phyloP scores from a whole-genome alignment of 371 early-diverging fungal species.

The Blakeslea trispora region DNA sequence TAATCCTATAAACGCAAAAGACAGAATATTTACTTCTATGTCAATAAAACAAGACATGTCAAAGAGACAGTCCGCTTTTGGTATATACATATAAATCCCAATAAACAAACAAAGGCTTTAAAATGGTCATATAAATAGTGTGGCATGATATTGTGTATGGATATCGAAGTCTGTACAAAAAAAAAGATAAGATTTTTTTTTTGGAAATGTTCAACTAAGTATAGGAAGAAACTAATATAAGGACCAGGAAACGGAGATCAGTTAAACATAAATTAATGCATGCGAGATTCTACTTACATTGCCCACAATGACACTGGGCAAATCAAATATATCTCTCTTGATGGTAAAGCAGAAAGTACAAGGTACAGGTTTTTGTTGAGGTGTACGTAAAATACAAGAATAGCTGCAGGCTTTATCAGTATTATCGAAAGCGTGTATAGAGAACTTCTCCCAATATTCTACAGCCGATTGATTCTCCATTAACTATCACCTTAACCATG shows the following conservation, averaged over 20 bases:
- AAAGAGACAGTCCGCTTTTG: no score
- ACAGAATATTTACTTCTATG: no score
- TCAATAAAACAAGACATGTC: no score
- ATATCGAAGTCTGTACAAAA: no score
- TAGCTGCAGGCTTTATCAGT: conserved; percentile 76
- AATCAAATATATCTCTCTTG: conserved; percentile 91
- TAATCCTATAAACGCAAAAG: no score
- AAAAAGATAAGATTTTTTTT: no score
- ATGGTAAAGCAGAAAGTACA: conserved; percentile 94
- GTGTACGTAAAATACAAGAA: conserved; percentile 72
- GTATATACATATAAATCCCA: no score
- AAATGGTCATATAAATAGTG: no score
- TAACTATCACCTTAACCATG: conserved; percentile 51
- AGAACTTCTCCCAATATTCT: conserved; percentile 92
- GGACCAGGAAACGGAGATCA: background rate
- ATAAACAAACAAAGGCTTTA: no score
- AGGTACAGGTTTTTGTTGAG: conserved; percentile 70
- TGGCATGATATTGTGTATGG: no score
- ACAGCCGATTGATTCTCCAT: conserved; percentile 91
- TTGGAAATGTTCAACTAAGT: conserved; percentile 30
- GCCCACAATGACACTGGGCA: conserved; percentile 85
- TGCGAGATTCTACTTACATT: conserved; percentile 48
- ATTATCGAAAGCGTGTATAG: conserved; percentile 87
- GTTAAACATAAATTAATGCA: background rate
- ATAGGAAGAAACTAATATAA: conserved; percentile 46